Conservation (phyloP, 2,329 filamentous ascomycete species). For the Fusarium armeniacum region DNA sequence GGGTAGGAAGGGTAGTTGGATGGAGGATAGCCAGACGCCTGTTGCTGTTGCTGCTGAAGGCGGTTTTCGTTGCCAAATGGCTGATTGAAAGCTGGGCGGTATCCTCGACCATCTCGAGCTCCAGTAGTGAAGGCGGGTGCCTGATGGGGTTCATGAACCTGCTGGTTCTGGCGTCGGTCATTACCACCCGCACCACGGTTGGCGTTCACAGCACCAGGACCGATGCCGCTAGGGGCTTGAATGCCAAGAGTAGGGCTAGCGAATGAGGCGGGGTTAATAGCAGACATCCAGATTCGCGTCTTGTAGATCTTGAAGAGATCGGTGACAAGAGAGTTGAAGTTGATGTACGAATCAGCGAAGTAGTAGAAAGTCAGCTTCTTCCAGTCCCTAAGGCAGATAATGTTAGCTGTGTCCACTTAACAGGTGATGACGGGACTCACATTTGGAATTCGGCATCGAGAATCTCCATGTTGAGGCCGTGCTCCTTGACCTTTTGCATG, state of each 20-base stretch:
- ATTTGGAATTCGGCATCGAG: conserved; percentile 98
- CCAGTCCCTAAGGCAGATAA: conserved; percentile 79
- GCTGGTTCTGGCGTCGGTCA: conserved; percentile 66
- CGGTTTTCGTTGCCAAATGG: conserved; percentile 61
- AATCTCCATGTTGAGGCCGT: conserved; percentile 97
- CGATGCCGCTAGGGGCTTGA: conserved; percentile 76
- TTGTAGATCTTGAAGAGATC: conserved; percentile 99
- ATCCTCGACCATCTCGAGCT: conserved; percentile 58
- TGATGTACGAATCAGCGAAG: conserved; percentile 97
- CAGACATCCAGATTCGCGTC: conserved; percentile 99
- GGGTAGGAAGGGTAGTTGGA: conserved; percentile 55
- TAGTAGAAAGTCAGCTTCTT: conserved; percentile 99
- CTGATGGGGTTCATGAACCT: conserved; percentile 54
- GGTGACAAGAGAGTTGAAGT: conserved; percentile 97
- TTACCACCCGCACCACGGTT: conserved; percentile 60
- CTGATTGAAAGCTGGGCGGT: conserved; percentile 60
- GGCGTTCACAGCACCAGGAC: conserved; percentile 74
- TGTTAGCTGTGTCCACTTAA: conserved; percentile 19
- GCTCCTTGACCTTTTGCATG: conserved; percentile 95
- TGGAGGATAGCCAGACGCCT: conserved; percentile 53
- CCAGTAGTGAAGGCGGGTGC: conserved; percentile 55
- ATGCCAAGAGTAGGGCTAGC: conserved; percentile 81
- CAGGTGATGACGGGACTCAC: conserved; percentile 68
- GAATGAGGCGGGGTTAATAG: conserved; percentile 97
- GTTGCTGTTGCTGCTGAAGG: conserved; percentile 49